Evolutionary conservation across 768 basidiomycete species (phyloP), one percentile per base, ranked within the genome.

Genomic region (Xerocomellus chrysenteron): DNA sequence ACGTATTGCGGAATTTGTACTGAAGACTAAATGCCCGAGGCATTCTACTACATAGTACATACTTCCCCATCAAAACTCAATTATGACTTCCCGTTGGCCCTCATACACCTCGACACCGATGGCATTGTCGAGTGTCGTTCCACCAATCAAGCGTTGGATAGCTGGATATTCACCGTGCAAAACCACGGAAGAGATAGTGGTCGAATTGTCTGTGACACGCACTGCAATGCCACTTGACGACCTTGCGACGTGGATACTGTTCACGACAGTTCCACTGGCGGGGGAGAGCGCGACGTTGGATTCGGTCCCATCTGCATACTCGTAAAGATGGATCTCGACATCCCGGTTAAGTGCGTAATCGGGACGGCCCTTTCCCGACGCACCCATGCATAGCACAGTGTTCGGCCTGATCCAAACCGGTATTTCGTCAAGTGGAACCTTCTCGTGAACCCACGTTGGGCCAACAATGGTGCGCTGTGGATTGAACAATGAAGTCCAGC

Each of bases 341-440:
- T 72, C 58, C 30, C 28, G 61, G 71, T 60, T 75, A 62, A 54
- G 72, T 71, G 26, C 75, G 76, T 21, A 76, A 71, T 28, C 76
- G 74, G 33, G 73, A 64, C 17, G 85, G 81, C 5, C 86, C 85
- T n/a, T 88, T 75, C 50, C 78, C 6, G 49, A 36, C 2, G 47
- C 16, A 39, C 62, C 61, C 28, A 64, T 26, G 30, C 62, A 72
- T 19, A 90, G 68, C 19, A 88, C 77, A 16, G 78, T 80, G 37
- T 79, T 81, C 28, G 80, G 79, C 37, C 83, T 77, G 37, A 88
- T 81, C 81, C 82, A 89, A 30, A 89, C 81, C 16, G 86, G 87
- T 39, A 90, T 78, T 54, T 81, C 78, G 62, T 85, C 80, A 39
- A 87, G 69, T 26, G 84, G 79, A n/a, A 87, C 82, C 53, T 79